Conservation (phyloP, 192 early-diverging fungal genomes). For the Backusella westeae region DNA sequence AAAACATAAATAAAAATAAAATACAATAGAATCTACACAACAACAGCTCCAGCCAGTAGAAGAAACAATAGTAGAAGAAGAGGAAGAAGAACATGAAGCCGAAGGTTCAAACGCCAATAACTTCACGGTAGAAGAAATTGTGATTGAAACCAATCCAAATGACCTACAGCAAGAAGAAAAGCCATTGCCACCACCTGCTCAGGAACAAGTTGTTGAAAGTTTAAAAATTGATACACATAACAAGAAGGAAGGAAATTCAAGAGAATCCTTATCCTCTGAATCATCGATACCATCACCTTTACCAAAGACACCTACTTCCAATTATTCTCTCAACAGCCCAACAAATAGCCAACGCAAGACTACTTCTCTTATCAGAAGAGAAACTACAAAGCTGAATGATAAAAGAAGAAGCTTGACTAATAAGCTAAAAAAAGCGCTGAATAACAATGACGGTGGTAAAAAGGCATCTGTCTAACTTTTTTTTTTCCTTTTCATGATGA, state of each 20-base stretch:
- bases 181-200: not conserved
- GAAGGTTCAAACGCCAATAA: not conserved
- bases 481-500: not conserved
- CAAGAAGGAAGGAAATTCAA: not conserved
- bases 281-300: not conserved
- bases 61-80: not conserved
- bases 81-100: not conserved
- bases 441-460: not conserved
- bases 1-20: not conserved
- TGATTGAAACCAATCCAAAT: not conserved
- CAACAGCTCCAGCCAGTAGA: not conserved
- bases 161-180: not conserved
- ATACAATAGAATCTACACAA: not conserved
- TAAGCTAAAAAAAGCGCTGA: not conserved
- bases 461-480: not conserved
- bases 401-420: not conserved
- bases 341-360: not conserved
- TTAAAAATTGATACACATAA: not conserved
- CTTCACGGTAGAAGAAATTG: not conserved
- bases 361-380: not conserved
- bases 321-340: not conserved
- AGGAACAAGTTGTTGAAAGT: not conserved
- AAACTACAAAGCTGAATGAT: not conserved
- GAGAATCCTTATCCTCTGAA: not conserved
- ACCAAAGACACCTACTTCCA: not conserved